phyloP scores from a whole-genome alignment of 1,284 basidiomycete species.

The Athelia sp. region DNA sequence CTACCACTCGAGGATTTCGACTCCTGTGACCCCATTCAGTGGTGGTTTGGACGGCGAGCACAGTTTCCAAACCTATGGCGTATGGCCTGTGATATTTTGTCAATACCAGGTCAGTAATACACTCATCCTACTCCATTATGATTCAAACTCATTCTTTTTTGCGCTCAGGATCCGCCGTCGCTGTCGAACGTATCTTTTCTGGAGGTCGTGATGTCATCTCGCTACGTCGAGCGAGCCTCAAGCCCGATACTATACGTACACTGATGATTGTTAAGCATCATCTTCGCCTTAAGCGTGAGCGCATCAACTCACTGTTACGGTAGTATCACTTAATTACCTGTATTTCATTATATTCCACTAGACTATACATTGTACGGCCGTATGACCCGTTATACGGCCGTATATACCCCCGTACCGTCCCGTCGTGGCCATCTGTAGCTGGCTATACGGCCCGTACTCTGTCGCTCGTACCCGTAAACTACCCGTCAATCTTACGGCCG shows the following conservation, averaged over 20 bases:
- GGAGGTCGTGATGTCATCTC: slow-evolving; percentile 30
- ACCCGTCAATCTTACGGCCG: too few species aligned
- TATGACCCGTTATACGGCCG: too few species aligned
- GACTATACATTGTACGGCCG: too few species aligned
- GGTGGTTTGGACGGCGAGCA: slow-evolving; percentile 11
- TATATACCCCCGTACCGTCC: too few species aligned
- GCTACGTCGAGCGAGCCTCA: slow-evolving; percentile 25
- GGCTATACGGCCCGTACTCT: too few species aligned
- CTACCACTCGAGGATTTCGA: slow-evolving; percentile 7
- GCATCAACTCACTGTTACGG: background rate
- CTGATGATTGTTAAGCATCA: slow-evolving; percentile 28
- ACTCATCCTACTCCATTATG: background rate
- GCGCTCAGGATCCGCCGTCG: slow-evolving; percentile 25
- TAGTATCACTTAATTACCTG: too few species aligned
- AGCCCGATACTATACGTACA: slow-evolving; percentile 24
- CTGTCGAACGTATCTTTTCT: slow-evolving; percentile 30
- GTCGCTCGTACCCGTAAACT: too few species aligned
- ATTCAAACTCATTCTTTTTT: background rate
- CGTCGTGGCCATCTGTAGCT: too few species aligned
- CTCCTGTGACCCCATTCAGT: slow-evolving; percentile 12
- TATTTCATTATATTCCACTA: too few species aligned
- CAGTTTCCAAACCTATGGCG: slow-evolving; percentile 13
- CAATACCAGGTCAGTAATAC: slow-evolving; percentile 15
- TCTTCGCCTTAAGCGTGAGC: slow-evolving; percentile 3
- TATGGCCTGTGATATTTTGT: slow-evolving; percentile 13